Conservation (phyloP, 306 rosid genomes). For the Mucuna pruriens region DNA sequence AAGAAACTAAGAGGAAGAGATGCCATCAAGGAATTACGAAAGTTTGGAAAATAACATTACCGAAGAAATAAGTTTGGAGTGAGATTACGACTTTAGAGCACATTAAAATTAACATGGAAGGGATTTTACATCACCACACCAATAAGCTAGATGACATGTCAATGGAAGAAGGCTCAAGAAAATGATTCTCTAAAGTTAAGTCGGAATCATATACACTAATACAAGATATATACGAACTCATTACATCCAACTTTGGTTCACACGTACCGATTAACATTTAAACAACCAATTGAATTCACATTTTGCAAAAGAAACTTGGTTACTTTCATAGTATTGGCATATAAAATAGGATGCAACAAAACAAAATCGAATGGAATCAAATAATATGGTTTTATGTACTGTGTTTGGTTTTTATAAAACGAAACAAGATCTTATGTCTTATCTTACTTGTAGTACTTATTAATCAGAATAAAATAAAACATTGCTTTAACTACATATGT, state of each 20-base stretch:
- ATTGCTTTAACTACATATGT: too few relatives aligned
- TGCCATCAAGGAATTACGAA: neutral
- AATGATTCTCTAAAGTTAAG: neutral
- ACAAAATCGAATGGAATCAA: too few relatives aligned
- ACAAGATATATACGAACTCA: neutral
- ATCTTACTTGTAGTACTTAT: too few relatives aligned
- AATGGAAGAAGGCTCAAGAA: neutral
- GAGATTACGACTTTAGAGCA: neutral
- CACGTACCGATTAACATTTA: neutral
- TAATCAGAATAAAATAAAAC: too few relatives aligned
- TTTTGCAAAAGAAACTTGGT: too few relatives aligned
- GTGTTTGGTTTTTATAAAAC: too few relatives aligned
- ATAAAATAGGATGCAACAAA: neutral
- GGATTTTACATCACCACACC: neutral
- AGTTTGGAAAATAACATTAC: neutral
- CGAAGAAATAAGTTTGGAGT: neutral
- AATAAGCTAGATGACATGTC: neutral
- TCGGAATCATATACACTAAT: neutral
- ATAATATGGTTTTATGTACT: too few relatives aligned
- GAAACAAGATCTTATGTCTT: too few relatives aligned
- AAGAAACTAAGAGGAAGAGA: neutral
- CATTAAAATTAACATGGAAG: neutral
- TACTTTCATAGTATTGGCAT: neutral
- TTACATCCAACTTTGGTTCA: conserved; percentile 17
- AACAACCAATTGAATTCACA: neutral